Base-by-base conservation (phyloP, 192 early-diverging fungal genomes). In the Backusella psychrophila region DNA sequence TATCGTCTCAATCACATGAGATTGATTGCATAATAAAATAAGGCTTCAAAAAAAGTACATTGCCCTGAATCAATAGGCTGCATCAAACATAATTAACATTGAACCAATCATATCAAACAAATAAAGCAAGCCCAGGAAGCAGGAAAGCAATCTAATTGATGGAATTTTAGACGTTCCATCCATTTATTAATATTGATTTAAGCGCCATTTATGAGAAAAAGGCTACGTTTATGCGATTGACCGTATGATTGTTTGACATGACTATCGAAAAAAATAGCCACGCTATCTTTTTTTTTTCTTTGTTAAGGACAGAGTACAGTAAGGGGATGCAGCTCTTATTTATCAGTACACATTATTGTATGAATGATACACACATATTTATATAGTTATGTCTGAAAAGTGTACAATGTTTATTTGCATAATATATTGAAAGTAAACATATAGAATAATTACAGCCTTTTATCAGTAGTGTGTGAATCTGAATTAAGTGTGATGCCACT, bases 1-100 rank as follows among this genome's bases (percentile, higher is more conserved):
- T 63, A 63, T 63, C 56, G 56, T 63, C 56, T 63, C 56, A 63
- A 63, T 63, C 56, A 63, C 56, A 63, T 63, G 56, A 63, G n/a
- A 26, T 11, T 29, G 8, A 63, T 14, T 63, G 56, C 71, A 72
- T 41, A 29, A 33, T 6, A 35, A 71, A n/a, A 72, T 14, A 72
- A 15, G 11, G 42, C 19, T 21, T 42, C 26, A 11, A 8, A 29
- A 29, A 23, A 4, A 59, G 21, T 11, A 63, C 6, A 21, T n/a
- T 23, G 21, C 23, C 56, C 56, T 63, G 56, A 14, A 63, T 29
- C 23, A 26, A 11, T 39, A 11, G 36, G 4, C 56, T 63, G 56
- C 56, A 63, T 63, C 21, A 8, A 33, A 29, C 26, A 14, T 9
- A 63, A 23, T 63, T 14, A 11, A 4, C 11, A n/a, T 29, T 63